Base-by-base conservation (phyloP, 306 rosid genomes). In the Abrus precatorius region DNA sequence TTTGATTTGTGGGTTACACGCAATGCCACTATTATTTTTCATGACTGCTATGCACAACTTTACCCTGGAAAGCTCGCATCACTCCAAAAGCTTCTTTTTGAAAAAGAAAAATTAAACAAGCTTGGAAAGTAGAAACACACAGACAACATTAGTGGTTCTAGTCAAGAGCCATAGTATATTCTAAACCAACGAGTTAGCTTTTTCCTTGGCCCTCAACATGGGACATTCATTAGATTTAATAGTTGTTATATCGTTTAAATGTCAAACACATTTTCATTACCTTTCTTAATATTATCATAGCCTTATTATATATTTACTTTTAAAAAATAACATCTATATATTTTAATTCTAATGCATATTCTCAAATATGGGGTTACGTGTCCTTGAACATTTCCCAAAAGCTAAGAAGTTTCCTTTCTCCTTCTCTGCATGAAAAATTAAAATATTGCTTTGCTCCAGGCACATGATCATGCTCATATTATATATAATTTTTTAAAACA, bases 1-100 rank as follows among this genome's bases (percentile, higher is more conserved):
- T 61, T 82, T 82, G 80, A 74, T 82, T 82, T 69, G 84, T 86
- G 89, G 86, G 55, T 82, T 86, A 86, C 89, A 86, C 89, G 86
- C 80, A 80, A 55, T 82, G 62, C 82, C 86, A 82, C 84, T 72
- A 85, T 8, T 65, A 53, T 72, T 38, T 75, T 80, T 62, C 71
- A 61, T 68, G 44, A 60, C 67, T 62, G 6, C 56, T 66, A 14
- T 38, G 36, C 79, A 36, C 76, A 53, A 48, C 82, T 81, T 83
- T 81, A 76, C 80, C 33, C 14, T 32, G 14, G 49, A 76, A 81
- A 74, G 50, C 80, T 74, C 75, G 59, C 74, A 79, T 82, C 75
- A 77, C 36, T 82, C 79, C 86, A 60, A 85, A 85, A 85, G 86
- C 82, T 68, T 85, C 88, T 77, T 72, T 76, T 67, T 47, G 11